Evolutionary conservation across 306 rosid genomes (phyloP).

Genomic region (Pterocarpus santalinus): DNA sequence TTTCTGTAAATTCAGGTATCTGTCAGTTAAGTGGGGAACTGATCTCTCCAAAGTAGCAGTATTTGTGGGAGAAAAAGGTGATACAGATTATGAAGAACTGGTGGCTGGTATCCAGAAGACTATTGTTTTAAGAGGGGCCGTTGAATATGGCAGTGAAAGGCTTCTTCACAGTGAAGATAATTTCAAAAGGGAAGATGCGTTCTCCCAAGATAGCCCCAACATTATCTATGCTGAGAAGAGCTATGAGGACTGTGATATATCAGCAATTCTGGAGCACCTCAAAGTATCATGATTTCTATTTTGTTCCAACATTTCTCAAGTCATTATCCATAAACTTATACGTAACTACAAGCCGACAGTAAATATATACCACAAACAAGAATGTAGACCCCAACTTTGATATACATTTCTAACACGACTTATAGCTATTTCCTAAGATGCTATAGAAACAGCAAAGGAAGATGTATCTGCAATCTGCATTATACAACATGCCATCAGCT

Average conservation of each 20-base stretch:
- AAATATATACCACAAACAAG: constrained; percentile 4
- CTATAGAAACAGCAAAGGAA: constrained; percentile 4
- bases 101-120: constrained; percentile 79
- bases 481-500: not conserved
- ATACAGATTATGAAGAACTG: constrained; percentile 77
- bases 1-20: constrained; percentile 61
- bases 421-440: not conserved
- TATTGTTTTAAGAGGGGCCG: constrained; percentile 62
- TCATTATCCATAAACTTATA: constrained; percentile 23
- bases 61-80: constrained; percentile 79
- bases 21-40: constrained; percentile 83
- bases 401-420: constrained; percentile 6
- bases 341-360: constrained; percentile 13
- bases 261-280: constrained; percentile 59
- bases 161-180: constrained; percentile 63
- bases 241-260: constrained; percentile 60
- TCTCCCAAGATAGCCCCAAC: constrained; percentile 68
- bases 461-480: not conserved
- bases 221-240: constrained; percentile 53
- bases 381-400: constrained; percentile 1
- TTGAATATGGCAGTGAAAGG: constrained; percentile 72
- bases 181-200: constrained; percentile 64
- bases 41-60: constrained; percentile 72
- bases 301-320: constrained; percentile 18
- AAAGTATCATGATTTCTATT: constrained; percentile 45